Percentiles rank a stretch among this genome's conserved stretches.
Evolutionary conservation across 345 rosid species (phyloP).

Genomic region (Citropsis articulata): DNA sequence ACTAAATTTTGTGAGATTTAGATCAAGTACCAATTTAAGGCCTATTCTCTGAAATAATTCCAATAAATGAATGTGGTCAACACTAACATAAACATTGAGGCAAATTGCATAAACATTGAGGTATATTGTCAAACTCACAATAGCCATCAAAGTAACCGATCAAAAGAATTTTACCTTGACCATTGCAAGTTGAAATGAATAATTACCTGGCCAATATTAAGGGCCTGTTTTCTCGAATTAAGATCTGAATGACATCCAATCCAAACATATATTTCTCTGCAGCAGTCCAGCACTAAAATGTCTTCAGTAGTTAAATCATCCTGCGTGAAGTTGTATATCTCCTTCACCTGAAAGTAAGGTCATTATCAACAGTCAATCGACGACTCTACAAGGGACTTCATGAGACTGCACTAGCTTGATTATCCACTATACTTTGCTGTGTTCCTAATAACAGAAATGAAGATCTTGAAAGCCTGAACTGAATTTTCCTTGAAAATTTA

Average conservation of each 20-base stretch:
- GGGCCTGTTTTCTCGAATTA: constrained; percentile 50
- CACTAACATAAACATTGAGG: not conserved
- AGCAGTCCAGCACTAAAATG: constrained; percentile 62
- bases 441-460: not conserved
- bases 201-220: constrained; percentile 60
- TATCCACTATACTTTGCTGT: not conserved
- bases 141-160: not conserved
- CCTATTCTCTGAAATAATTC: not conserved
- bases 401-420: not conserved
- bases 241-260: constrained; percentile 53
- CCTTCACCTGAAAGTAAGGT: constrained; percentile 53
- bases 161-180: not conserved
- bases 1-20: not conserved
- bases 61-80: not conserved
- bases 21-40: not conserved
- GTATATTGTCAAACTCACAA: not conserved
- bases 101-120: not conserved
- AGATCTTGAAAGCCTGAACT: not conserved
- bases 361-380: not conserved
- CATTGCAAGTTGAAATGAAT: not conserved
- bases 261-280: constrained; percentile 66
- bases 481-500: not conserved
- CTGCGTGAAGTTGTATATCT: constrained; percentile 78
- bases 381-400: constrained; percentile 2
- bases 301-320: constrained; percentile 91